phyloP scores from a whole-genome alignment of 768 basidiomycete genomes.

The Podaxis rugospora region DNA sequence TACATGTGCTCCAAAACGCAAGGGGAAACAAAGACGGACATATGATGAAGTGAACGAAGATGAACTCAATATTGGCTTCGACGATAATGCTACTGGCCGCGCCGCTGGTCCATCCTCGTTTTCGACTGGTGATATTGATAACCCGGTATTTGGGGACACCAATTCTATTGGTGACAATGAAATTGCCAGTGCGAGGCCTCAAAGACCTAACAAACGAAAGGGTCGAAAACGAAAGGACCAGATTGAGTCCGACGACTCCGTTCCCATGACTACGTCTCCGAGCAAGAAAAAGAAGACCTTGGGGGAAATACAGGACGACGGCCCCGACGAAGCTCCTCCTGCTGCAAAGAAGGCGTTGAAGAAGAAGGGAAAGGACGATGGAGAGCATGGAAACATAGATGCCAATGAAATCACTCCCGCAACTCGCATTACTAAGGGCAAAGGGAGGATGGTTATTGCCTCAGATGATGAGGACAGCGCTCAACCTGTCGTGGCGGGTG shows the following conservation, averaged over 20 bases:
- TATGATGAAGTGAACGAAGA: neutral
- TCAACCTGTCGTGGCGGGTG: slow-evolving; percentile 1
- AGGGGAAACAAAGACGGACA: neutral
- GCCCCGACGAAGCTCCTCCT: neutral
- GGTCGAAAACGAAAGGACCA: neutral
- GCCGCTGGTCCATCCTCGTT: neutral
- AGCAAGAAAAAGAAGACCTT: neutral
- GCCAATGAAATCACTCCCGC: slow-evolving; percentile 10
- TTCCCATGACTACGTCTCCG: neutral
- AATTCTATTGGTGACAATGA: neutral
- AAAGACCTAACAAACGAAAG: neutral
- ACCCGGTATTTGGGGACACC: neutral
- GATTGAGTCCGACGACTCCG: neutral
- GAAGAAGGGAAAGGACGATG: slow-evolving; percentile 26
- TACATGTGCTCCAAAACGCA: neutral
- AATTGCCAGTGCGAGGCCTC: neutral
- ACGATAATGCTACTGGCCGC: neutral
- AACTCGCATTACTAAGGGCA: slow-evolving; percentile 14
- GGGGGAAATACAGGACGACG: neutral
- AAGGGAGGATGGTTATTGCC: slow-evolving; percentile 23
- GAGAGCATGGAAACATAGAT: slow-evolving; percentile 19
- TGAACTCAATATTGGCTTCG: neutral
- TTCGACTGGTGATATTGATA: neutral
- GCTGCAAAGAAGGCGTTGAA: slow-evolving; percentile 13
- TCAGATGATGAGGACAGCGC: slow-evolving; percentile 30